Evolutionary conservation across 1,139 yeast species (phyloP).

Genomic region (Yamadazyma buinensis): DNA sequence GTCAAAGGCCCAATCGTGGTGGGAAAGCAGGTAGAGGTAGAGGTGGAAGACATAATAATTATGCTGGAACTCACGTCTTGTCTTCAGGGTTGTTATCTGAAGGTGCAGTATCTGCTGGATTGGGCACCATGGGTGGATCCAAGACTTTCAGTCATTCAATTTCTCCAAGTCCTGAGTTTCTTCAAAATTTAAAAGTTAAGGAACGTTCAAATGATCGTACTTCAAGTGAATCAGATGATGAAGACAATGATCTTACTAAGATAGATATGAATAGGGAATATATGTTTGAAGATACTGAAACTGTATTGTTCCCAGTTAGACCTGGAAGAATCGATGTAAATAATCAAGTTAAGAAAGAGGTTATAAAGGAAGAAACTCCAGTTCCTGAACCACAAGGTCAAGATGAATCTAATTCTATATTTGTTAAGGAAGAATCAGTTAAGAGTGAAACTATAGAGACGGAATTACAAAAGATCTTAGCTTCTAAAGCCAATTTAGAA

Average conservation of each 20-base stretch:
- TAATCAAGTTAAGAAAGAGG: conserved; percentile 8
- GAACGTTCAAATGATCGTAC: conserved; percentile 16
- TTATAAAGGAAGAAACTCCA: conserved; percentile 13
- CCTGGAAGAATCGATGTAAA: conserved; percentile 24
- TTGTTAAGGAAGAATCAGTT: conserved; percentile 25
- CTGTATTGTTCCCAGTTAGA: conserved; percentile 42
- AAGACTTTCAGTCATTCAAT: background rate
- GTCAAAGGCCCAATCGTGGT: conserved; percentile 23
- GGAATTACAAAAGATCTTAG: conserved; percentile 25
- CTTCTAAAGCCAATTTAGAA: conserved; percentile 28
- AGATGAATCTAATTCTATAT: conserved; percentile 7
- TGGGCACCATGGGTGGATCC: conserved; percentile 12
- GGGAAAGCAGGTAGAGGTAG: conserved; percentile 33
- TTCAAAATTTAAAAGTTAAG: conserved; percentile 35
- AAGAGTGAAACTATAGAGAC: conserved; percentile 32
- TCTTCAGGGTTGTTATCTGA: conserved; percentile 71
- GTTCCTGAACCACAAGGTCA: conserved; percentile 12
- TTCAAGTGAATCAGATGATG: conserved; percentile 22
- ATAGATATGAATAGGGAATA: conserved; percentile 64
- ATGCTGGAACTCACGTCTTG: conserved; percentile 65
- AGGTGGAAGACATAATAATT: conserved; percentile 38
- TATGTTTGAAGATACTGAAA: conserved; percentile 45
- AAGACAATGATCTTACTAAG: conserved; percentile 37
- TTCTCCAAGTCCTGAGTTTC: conserved; percentile 36
- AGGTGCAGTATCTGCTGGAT: conserved; percentile 48